Evolutionary conservation across 75 land plant genomes (phyloP), one percentile per base, ranked within the genome.

Genomic region (Selaginella tamariscina): DNA sequence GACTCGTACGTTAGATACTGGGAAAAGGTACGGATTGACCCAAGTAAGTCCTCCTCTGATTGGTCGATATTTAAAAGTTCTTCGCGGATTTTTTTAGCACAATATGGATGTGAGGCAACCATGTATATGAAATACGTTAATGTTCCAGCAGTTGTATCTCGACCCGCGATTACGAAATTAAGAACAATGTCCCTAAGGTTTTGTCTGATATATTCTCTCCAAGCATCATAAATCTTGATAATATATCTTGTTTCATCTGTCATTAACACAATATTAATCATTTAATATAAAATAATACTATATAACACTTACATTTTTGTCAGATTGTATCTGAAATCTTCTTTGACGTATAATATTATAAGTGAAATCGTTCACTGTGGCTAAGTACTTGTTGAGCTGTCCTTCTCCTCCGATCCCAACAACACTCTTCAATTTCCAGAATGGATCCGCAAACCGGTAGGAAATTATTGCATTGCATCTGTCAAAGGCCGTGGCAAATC

Each of bases 101-200:
- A 39, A 39, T 39, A 5, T 5, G 49, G 49, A 15, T 39, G 49
- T 5, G 49, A 39, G 49, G 49, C 49, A 39, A 39, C 49, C 49
- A 39, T 39, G 49, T 39, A 39, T 5, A 80, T 24, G 66, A 86
- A 84, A 89, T 87, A 89, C 24, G 85, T 76, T 18, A 89, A 70
- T 27, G 95, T 89, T n/a, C 84, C 88, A 1, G 95, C 85, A 0
- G 97, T 83, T 0, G 97, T 88, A 74, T 88, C 97, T 39, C 91
- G 71, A 30, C 97, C 97, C 0, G 97, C 97, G 2, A 91, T 74
- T 31, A 91, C 85, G 75, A 91, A 88, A 33, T 88, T 91, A 1
- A 91, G 82, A 64, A 91, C 86, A n/a, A 91, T 81, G 65, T 91
- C 97, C 32, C 85, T 59, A 56, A 91, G 32, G 33, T 83, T 66